Evolutionary conservation across 108 stramenopile species (phyloP), one percentile per base, ranked within the genome.

Genomic region (Conticribra weissflogii): DNA sequence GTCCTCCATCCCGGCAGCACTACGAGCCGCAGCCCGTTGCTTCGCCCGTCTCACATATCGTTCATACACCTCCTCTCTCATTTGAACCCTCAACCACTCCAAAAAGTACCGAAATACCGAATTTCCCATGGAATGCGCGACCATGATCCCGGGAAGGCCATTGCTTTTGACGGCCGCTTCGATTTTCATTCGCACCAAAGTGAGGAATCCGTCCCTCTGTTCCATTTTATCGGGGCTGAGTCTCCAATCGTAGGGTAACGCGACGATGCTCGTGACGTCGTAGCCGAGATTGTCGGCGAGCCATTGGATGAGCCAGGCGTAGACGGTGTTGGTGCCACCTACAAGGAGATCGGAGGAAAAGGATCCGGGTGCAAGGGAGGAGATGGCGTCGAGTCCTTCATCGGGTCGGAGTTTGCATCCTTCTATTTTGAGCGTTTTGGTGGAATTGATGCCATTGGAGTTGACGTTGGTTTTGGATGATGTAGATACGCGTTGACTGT

Each of bases 101-200:
- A 91, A 63, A 68, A 94, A 94, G 71, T 91, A 94, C 2, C 88
- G 88, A 83, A 94, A 90, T 2, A 91, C 83, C 18, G 74, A 17
- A 71, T 94, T 94, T 30, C 93, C 93, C 84, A 85, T 85, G 23
- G 86, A 87, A 83, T 92, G 93, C n/a, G 93, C 93, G 9, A 94
- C 89, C 81, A 92, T 74, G 36, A 95, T 91, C 8, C 91, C 94
- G 24, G 94, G 91, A 25, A 76, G 27, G 5, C 83, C 83, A 74
- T 86, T 90, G 19, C 72, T 68, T 30, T 82, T 69, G 19, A 93
- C 92, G 15, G 89, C 86, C 5, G 86, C 92, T 67, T 96, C 91
- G 49, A 59, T 73, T 59, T 66, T 79, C 62, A 33, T 66, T 33
- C 36, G 53, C 31, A 48, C 41, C 16, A 51, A 32, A 1, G 63